Percentiles rank a stretch among this genome's conserved stretches.
Evolutionary conservation across 2,329 filamentous ascomycete genomes (phyloP).

Genomic region (Aotearoamyces nothofagi): DNA sequence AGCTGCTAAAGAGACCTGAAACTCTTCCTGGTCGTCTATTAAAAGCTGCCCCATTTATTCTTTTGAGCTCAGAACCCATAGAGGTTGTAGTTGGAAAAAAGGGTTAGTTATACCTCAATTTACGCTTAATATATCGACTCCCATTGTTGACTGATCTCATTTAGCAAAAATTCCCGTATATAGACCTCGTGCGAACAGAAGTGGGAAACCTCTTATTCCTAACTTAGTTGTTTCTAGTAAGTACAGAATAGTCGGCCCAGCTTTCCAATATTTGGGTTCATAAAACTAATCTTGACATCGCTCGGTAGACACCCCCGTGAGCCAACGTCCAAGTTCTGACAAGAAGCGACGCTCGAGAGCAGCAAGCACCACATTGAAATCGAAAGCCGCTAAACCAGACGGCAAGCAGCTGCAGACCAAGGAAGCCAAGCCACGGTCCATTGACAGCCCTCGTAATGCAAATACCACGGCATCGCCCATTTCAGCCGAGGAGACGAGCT

Average conservation of each 20-base stretch:
- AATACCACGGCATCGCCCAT: background rate
- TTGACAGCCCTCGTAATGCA: background rate
- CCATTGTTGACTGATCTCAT: background rate
- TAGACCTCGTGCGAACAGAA: slow-evolving; percentile 1
- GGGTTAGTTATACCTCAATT: no score
- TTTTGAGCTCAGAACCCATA: no score
- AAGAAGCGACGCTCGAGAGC: background rate
- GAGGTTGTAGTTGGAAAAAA: no score
- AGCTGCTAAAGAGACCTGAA: no score
- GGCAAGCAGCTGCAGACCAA: background rate
- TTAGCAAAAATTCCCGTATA: slow-evolving; percentile 1
- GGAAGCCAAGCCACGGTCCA: background rate
- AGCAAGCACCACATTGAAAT: background rate
- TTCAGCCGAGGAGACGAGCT: background rate
- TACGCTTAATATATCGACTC: no score
- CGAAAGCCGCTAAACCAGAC: background rate
- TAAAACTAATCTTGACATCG: no score
- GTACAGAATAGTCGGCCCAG: no score
- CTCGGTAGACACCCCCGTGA: no score
- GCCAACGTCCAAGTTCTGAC: background rate
- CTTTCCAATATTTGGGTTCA: no score
- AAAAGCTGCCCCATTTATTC: no score
- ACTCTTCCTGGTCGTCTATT: no score
- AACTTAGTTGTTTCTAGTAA: background rate
- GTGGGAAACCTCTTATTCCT: slow-evolving; percentile 1